Evolutionary conservation across 345 rosid genomes (phyloP), one percentile per base, ranked within the genome.

Genomic region (Eucalyptus rudis): DNA sequence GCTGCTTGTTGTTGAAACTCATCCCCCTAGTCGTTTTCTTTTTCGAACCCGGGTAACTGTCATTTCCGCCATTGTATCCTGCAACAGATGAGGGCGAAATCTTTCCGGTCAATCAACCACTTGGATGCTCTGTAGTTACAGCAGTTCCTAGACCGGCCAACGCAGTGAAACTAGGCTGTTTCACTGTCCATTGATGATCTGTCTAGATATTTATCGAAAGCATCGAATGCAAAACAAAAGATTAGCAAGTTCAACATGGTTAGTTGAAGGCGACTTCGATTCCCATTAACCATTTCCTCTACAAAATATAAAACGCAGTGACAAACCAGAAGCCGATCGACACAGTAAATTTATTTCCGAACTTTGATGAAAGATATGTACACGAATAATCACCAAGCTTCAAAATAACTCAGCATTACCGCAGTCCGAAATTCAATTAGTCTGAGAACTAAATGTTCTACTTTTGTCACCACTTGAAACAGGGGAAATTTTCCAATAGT

Each of bases 21-120:
- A 33, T 93, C 64, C 91, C 91, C 95, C 87, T 93, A 93, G 94
- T 95, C 93, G 87, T 92, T 95, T 90, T 92, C 91, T 86, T 94
- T 93, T 96, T 95, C 66, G 92, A 22, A 51, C 31, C 54, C 47
- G 54, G 66, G 44, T 90, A 59, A 97, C 88, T 86, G 91, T 89
- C 54, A 40, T 22, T 40, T 76, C 83, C 8, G 14, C 1, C 45
- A 10, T 76, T 76, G 83, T 76, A 20, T 76, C 83, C 83, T 76
- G 83, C 83, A 40, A 40, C 47, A 22, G 47, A 76, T 36, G 43
- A 36, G 47, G 83, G 7, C 45, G 12, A 36, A 76, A 36, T 40
- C 83, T 76, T 76, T 40, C 47, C 5, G 27, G 45, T 76, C 47
- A 76, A 76, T 76, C 83, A 40, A 76, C 25, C 83, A 10, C 47